phyloP scores from a whole-genome alignment of 2,329 filamentous ascomycete genomes.

The Penicillium sclerotiorum region DNA sequence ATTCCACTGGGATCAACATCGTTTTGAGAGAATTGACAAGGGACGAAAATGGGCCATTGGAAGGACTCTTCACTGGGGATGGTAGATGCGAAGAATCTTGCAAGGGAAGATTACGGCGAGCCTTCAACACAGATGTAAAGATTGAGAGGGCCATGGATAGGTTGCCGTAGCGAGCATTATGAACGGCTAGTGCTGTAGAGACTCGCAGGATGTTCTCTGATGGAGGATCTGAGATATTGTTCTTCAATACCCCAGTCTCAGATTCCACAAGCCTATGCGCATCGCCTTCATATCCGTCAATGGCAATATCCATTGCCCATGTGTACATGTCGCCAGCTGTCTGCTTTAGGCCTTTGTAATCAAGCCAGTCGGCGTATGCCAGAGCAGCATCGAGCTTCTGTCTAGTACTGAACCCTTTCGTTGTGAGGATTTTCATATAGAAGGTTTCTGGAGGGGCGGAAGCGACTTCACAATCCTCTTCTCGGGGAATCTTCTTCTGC shows the following conservation, averaged over 20 bases:
- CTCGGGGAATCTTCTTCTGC: slow-evolving; percentile 63
- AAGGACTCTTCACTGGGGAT: slow-evolving; percentile 18
- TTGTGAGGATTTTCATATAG: slow-evolving; percentile 81
- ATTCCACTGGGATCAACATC: slow-evolving; percentile 59
- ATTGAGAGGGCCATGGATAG: slow-evolving; percentile 74
- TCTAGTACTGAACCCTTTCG: slow-evolving; percentile 73
- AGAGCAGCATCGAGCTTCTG: slow-evolving; percentile 82
- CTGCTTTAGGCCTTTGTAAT: slow-evolving; percentile 69
- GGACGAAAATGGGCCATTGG: slow-evolving; percentile 32
- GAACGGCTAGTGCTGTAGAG: slow-evolving; percentile 75
- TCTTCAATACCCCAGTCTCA: slow-evolving; percentile 65
- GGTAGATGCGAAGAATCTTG: slow-evolving; percentile 28
- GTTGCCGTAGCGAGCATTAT: slow-evolving; percentile 71
- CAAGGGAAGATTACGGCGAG: slow-evolving; percentile 63
- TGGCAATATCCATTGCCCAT: slow-evolving; percentile 76
- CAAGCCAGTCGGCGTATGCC: slow-evolving; percentile 81
- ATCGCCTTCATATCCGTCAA: slow-evolving; percentile 54
- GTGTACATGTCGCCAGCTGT: slow-evolving; percentile 72
- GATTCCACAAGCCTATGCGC: slow-evolving; percentile 58
- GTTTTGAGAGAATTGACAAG: slow-evolving; percentile 45
- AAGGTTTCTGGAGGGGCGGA: slow-evolving; percentile 72
- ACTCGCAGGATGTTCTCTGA: slow-evolving; percentile 75
- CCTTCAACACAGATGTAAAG: slow-evolving; percentile 80
- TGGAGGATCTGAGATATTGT: slow-evolving; percentile 56
- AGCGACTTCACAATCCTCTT: slow-evolving; percentile 73